Evolutionary conservation across 352 stramenopile species (phyloP), one percentile per base, ranked within the genome.

Genomic region (Pythium plurisporium): DNA sequence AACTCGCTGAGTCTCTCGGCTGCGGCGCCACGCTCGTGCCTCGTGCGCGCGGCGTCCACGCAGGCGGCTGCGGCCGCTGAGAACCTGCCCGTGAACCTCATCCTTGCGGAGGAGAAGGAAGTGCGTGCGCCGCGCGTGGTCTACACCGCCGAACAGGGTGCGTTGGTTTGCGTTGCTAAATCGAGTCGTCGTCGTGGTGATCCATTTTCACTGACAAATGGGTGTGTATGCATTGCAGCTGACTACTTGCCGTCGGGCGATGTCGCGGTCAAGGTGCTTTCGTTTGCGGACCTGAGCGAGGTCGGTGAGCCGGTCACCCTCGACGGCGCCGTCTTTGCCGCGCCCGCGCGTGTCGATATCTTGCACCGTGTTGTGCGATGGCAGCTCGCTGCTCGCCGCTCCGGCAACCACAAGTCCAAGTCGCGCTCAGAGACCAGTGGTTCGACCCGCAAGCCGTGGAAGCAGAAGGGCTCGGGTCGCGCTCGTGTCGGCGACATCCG

Each of bases 391-490:
- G 88, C 82, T 57, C 82, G 82, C 60, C 84, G 86, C 46, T 80
- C 84, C 36, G 86, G 83, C 58, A 92, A 85, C 65, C 87, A 92
- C 80, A 94, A 94, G 72, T 88, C 82, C 63, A 95, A 95, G 77
- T 89, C 83, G 51, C 86, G 86, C 63, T 84, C 82, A 23, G 86
- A 95, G 72, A 81, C 87, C 11, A 93, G 83, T 70, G 84, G 86
- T 31, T 95, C 86, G 22, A 94, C 84, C 62, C 76, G 83, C 61
- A 95, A 95, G 70, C 77, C 82, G 15, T 94, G 83, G 81, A 87
- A 87, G 74, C 86, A 95, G 61, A 95, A 95, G 87, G 86, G 86
- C 27, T 88, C 74, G 17, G 86, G 86, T 14, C 82, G 82, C 36
- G 86, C 86, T 8, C 86, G 86, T 79, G 86, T 95, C n/a, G 86